These are phyloP conservation scores for Lachancea sp. DNA, from an alignment of 805 yeast genomes.

Conservation along the genomic window DNA sequence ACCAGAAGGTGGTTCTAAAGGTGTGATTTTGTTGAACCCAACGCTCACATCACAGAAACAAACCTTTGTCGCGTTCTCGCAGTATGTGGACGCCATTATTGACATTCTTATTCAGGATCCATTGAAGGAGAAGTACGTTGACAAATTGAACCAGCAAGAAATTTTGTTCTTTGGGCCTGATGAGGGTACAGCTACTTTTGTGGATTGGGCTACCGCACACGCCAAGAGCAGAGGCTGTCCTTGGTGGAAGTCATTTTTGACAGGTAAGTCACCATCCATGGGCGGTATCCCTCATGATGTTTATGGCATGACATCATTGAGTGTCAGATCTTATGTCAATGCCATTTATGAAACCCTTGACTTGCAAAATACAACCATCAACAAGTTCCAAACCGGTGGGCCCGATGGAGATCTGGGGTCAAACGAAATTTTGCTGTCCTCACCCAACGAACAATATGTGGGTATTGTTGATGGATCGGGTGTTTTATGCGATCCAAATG, in stretches of 20 bases:
- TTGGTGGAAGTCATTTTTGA: conserved; percentile 98
- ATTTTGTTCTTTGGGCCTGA: conserved; percentile 98
- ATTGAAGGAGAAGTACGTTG: conserved; percentile 76
- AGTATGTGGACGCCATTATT: conserved; percentile 85
- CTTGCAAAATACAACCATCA: conserved; percentile 50
- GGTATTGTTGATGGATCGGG: conserved; percentile 95
- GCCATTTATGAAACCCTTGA: conserved; percentile 75
- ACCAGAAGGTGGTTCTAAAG: conserved; percentile 98
- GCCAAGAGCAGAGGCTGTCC: conserved; percentile 89
- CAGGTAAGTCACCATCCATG: conserved; percentile 84
- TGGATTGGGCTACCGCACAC: conserved; percentile 95
- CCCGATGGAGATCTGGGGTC: conserved; percentile 98
- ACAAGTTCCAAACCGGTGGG: conserved; percentile 95
- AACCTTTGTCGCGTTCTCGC: conserved; percentile 80
- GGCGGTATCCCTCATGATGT: conserved; percentile 99
- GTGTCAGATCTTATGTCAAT: conserved; percentile 87
- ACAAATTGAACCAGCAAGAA: conserved; percentile 76
- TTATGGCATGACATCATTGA: conserved; percentile 95
- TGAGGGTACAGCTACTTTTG: conserved; percentile 93
- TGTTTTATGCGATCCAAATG: conserved; percentile 85
- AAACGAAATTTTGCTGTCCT: conserved; percentile 83
- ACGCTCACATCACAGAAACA: conserved; percentile 64
- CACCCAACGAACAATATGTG: conserved; percentile 68
- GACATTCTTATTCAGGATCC: conserved; percentile 81
- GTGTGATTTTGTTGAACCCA: conserved; percentile 83